Conservation (phyloP, 345 rosid genomes). For the Theobroma cacao region DNA sequence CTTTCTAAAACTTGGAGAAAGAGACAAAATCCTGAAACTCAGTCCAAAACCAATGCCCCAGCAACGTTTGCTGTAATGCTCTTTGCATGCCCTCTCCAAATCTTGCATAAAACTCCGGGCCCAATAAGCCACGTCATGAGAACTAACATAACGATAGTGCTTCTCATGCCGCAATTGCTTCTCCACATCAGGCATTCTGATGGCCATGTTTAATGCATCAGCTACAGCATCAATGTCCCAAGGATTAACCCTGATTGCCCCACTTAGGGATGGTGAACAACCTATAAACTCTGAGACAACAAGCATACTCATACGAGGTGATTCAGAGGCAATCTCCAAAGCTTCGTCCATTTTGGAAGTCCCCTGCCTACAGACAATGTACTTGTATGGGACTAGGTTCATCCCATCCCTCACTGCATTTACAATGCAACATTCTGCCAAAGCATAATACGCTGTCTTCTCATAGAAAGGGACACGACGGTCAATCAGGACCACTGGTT, state of each 20-base stretch:
- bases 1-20: slow-evolving; percentile 39
- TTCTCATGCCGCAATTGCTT: slow-evolving; percentile 42
- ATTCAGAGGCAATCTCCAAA: slow-evolving; percentile 15
- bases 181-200: slow-evolving; percentile 23
- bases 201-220: slow-evolving; percentile 37
- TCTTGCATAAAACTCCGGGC: slow-evolving; percentile 39
- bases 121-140: slow-evolving; percentile 49
- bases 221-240: slow-evolving; percentile 45
- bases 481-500: slow-evolving; percentile 33
- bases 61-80: slow-evolving; percentile 33
- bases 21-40: slow-evolving; percentile 39
- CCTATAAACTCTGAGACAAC: slow-evolving; percentile 47
- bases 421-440: slow-evolving; percentile 41
- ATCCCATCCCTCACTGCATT: slow-evolving; percentile 45
- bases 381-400: slow-evolving; percentile 40
- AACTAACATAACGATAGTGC: slow-evolving; percentile 36
- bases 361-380: slow-evolving; percentile 37
- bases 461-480: slow-evolving; percentile 29
- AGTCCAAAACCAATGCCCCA: slow-evolving; percentile 45
- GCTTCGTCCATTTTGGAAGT: slow-evolving; percentile 37
- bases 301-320: slow-evolving; percentile 29
- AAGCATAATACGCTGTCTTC: slow-evolving; percentile 33
- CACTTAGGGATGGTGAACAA: slow-evolving; percentile 45
- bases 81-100: slow-evolving; percentile 37
- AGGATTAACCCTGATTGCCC: slow-evolving; percentile 45